Evolutionary conservation across 208 protist species (phyloP), one percentile per base, ranked within the genome.

Genomic region (Leishmania mexicana): DNA sequence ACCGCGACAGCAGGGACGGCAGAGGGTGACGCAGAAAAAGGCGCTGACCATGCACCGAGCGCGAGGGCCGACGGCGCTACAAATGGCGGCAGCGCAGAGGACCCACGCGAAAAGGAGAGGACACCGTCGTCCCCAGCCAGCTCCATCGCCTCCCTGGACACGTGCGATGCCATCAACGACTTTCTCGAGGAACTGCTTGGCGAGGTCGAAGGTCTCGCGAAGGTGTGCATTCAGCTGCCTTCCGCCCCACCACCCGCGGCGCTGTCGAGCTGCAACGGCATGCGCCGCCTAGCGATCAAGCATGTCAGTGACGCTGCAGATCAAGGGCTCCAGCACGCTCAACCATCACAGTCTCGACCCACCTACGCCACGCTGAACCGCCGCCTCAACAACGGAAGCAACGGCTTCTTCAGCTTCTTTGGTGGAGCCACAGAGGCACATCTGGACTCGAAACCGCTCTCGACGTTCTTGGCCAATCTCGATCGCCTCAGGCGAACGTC

Each of bases 401-500:
- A 88, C 64, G 88, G 88, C 72, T 94, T 89, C 78, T 94, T 92
- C 70, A 88, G 84, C 70, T 94, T 89, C 84, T 94, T 92, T 77
- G 90, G 90, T 19, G 90, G 90, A 5, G 90, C 90, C 21, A 94
- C 89, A 24, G 87, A 91, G 79, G 80, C 81, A 13, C 88, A 94
- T 70, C 83, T 94, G 45, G 90, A 87, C 76, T 88, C 88, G 49
- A 92, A 92, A 80, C 90, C 90, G 75, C 83, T 93, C 40, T 88
- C 88, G 19, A 94, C 88, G 13, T 92, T 91, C 57, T 71, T 94
- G 38, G 79, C 87, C 42, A 81, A 85, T 45, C 64, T 84, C 4
- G 62, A 86, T 45, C 86, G 84, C n/a, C 76, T 92, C 47, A 80
- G 73, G 42, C 81, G 81, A 40, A 75, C 76, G 42, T 85, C 85